A percentile compares a stretch with the other conserved stretches of the same genome.
Conservation (phyloP, 164 flowering plant genomes). For the Aristolochia californica region DNA sequence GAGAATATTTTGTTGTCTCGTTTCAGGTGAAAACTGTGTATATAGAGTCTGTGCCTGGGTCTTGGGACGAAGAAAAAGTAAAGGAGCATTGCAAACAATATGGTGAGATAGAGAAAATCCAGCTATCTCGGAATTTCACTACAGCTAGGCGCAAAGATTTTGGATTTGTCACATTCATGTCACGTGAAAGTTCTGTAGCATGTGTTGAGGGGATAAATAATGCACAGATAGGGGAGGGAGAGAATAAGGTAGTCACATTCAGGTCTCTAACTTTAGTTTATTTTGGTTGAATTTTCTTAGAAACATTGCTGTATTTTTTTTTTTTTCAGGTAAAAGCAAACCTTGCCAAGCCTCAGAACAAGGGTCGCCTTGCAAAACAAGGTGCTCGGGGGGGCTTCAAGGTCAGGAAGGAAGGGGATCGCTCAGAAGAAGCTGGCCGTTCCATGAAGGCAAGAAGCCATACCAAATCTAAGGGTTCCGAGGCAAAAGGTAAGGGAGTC, state of each 20-base stretch:
- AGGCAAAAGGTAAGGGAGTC: conserved; percentile 16
- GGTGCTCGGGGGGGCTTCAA: conserved; percentile 29
- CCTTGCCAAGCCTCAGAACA: conserved; percentile 29
- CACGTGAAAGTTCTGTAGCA: conserved; percentile 34
- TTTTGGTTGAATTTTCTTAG: not conserved
- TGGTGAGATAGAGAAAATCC: conserved; percentile 31
- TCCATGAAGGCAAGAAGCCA: conserved; percentile 16
- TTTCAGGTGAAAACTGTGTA: conserved; percentile 31
- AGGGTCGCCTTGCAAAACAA: conserved; percentile 26
- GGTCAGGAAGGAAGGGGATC: conserved; percentile 15
- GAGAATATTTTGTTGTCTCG: not conserved
- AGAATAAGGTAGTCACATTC: conserved; percentile 18
- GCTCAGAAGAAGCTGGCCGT: conserved; percentile 9
- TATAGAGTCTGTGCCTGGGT: conserved; percentile 27
- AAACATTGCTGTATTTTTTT: not conserved
- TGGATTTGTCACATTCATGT: conserved; percentile 27
- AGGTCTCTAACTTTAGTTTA: not conserved
- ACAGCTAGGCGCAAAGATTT: conserved; percentile 24
- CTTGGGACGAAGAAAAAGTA: conserved; percentile 33
- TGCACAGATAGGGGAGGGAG: conserved; percentile 23
- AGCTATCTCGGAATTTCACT: conserved; percentile 21
- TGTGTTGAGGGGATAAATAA: conserved; percentile 30
- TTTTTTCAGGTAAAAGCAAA: conserved; percentile 29
- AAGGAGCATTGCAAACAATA: conserved; percentile 25
- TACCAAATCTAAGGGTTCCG: conserved; percentile 11